These are phyloP conservation scores for Aureobasidium uvarum DNA, from an alignment of 2,329 filamentous ascomycete species.

Conservation along the genomic window DNA sequence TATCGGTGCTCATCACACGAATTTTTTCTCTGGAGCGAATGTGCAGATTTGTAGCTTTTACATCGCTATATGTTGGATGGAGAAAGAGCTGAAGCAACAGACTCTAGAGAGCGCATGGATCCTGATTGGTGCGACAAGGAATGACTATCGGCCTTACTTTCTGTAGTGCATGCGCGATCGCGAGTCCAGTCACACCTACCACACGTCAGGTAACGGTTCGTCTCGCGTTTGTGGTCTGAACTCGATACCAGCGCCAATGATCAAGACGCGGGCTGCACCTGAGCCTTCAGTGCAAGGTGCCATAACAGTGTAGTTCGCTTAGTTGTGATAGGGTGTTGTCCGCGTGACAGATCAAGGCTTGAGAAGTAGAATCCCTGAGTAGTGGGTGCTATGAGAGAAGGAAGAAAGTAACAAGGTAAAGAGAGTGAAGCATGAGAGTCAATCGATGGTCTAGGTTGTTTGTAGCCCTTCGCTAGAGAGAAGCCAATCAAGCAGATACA, in stretches of 20 bases:
- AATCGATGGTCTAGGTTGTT: not conserved
- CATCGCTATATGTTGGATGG: not conserved
- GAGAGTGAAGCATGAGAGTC: not conserved
- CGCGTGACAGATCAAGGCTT: not conserved
- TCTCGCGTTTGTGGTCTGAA: not conserved
- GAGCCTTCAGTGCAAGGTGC: not conserved
- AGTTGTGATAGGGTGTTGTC: not conserved
- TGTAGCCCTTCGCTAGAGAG: not conserved
- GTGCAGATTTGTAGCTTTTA: not conserved
- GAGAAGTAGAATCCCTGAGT: not conserved
- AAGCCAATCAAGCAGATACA: not conserved
- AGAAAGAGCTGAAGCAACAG: not conserved
- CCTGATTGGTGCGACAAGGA: not conserved
- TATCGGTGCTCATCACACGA: not conserved
- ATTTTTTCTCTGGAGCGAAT: not conserved
- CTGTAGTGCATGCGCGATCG: slow-evolving; percentile 34
- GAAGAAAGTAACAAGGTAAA: not conserved
- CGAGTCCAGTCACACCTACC: slow-evolving; percentile 32
- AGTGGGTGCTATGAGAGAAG: not conserved
- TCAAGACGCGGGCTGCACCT: slow-evolving; percentile 30
- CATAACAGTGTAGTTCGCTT: not conserved
- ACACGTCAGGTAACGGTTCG: not conserved
- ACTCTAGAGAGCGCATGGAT: not conserved
- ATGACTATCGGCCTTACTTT: slow-evolving; percentile 22
- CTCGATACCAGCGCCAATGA: slow-evolving; percentile 32